Conservation (phyloP, 208 protist species). For the Vickermania spadyakhi region DNA sequence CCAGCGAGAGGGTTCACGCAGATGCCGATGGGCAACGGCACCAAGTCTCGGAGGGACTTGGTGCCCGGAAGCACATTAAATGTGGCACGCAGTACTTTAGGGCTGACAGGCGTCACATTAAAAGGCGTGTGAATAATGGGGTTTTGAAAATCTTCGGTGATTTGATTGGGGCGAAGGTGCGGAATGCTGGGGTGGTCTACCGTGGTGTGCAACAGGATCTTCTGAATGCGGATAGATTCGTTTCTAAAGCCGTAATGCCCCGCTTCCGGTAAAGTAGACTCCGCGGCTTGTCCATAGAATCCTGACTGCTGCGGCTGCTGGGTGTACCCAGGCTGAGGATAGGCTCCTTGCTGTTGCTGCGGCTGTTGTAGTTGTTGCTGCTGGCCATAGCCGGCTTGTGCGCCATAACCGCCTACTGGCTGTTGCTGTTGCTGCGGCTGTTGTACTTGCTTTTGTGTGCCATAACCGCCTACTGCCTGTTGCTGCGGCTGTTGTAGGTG, state of each 20-base stretch:
- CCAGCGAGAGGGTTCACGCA: constrained; percentile 72
- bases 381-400: not conserved
- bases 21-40: constrained; percentile 65
- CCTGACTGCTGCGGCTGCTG: not conserved
- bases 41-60: constrained; percentile 35
- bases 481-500: not conserved
- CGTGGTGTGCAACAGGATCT: not conserved
- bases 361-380: constrained; percentile 13
- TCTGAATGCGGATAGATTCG: not conserved
- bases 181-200: constrained; percentile 61
- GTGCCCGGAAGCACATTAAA: constrained; percentile 47
- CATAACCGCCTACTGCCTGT: not conserved
- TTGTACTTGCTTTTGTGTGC: constrained; percentile 6
- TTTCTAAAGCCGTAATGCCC: not conserved
- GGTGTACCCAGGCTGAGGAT: not conserved
- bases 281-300: not conserved
- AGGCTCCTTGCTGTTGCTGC: constrained; percentile 7
- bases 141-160: constrained; percentile 43
- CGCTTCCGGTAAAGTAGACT: not conserved
- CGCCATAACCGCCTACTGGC: not conserved
- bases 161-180: constrained; percentile 45
- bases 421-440: constrained; percentile 5
- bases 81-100: constrained; percentile 50
- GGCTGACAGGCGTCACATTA: constrained; percentile 39
- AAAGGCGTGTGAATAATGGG: constrained; percentile 13